Evolutionary conservation across 371 early-diverging fungal species (phyloP), one percentile per base, ranked within the genome.

Genomic region (Apophysomyces trapeziformis): DNA sequence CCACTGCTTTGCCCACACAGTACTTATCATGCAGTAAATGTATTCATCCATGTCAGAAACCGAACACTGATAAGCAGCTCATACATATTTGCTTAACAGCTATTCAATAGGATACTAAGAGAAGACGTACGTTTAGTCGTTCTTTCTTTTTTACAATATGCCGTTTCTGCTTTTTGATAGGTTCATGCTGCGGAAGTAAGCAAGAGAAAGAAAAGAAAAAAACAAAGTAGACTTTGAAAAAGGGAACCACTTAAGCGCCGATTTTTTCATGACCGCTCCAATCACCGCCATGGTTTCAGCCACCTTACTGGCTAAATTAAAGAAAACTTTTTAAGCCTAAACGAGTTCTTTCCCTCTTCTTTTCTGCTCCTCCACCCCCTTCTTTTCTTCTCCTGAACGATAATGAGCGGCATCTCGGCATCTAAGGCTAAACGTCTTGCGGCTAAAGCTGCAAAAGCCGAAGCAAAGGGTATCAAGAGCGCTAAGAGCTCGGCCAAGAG

Each of bases 391-490:
- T 45, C 39, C 63, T 54, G 32, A 54, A 45, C 43, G 18, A 64
- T 43, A 21, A 72, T 72, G 72, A 72, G 72, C 57, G 63, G 65
- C 36, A 67, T 85, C 16, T 92, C 93, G 50, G 89, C 87, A 58
- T 92, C 92, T 36, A 92, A 93, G 80, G 90, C 90, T 73, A 92
- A 92, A 83, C 91, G 94, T 72, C 80, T 90, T 70, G 92, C 91
- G 36, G 92, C 91, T 60, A 90, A 90, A 78, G 91, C 88, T 21
- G 87, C 86, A 62, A 87, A 84, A 61, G 76, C 68, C 64, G 74
- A 78, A 18, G 70, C 83, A 67, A 78, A 73, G 63, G 74, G 72
- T 38, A 50, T 50, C 35, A 61, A 57, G 45, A 70, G 66, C 37
- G 66, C 75, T 59, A 68, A 65, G 60, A 58, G 64, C 13, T 71